These are phyloP conservation scores for Creolimax fragrantissima DNA, from an alignment of 78 protist species.

Conservation along the genomic window DNA sequence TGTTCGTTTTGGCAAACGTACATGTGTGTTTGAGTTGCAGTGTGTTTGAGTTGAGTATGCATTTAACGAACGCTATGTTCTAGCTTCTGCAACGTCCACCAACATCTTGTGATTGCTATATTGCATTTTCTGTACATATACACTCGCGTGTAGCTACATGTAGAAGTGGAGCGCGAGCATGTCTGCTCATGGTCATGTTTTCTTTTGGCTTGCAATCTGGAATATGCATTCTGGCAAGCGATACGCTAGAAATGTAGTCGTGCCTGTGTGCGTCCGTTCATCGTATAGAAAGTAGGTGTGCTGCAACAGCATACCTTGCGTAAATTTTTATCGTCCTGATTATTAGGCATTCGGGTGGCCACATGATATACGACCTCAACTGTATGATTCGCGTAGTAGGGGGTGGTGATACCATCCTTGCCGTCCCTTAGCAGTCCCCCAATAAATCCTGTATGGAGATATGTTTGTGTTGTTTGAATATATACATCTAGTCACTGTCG, in stretches of 20 bases:
- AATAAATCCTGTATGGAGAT: not conserved
- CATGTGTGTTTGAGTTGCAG: not conserved
- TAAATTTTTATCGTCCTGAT: slow-evolving; percentile 56
- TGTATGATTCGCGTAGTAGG: slow-evolving; percentile 58
- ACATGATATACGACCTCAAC: slow-evolving; percentile 82
- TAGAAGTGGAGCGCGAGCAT: too few species aligned
- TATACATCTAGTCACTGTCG: too few species aligned
- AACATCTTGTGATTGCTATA: too few species aligned
- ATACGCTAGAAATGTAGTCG: too few species aligned
- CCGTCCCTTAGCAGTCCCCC: not conserved
- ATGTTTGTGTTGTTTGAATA: slow-evolving; percentile 14
- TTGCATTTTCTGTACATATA: too few species aligned
- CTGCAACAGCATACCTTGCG: slow-evolving; percentile 39
- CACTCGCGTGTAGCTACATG: too few species aligned
- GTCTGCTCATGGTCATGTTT: too few species aligned
- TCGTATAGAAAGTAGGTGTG: not conserved
- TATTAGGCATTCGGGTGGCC: slow-evolving; percentile 64
- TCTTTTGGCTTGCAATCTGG: too few species aligned
- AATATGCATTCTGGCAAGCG: too few species aligned
- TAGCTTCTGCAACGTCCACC: too few species aligned
- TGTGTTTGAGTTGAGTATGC: too few species aligned
- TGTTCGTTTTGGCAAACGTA: not conserved
- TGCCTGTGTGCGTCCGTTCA: not conserved
- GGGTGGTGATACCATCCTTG: slow-evolving; percentile 50
- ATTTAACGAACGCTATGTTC: too few species aligned